These are phyloP conservation scores for Fusarium musae DNA, from an alignment of 2,329 filamentous ascomycete genomes.

Conservation along the genomic window DNA sequence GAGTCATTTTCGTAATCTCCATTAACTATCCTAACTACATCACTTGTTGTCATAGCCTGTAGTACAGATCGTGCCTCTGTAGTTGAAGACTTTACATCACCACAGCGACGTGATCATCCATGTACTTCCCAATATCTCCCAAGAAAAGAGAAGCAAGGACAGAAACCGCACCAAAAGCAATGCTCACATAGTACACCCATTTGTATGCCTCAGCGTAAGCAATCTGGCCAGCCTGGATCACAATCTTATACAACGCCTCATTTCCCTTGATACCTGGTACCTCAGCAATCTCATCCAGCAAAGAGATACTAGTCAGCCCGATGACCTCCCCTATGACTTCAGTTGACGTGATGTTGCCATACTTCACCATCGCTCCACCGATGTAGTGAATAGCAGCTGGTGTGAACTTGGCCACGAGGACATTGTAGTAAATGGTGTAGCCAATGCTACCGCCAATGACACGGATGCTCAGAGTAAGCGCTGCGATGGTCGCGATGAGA, in stretches of 20 bases:
- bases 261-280: not conserved
- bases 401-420: not conserved
- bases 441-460: not conserved
- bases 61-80: no score
- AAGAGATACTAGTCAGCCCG: not conserved
- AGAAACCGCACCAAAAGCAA: not conserved
- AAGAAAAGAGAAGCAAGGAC: not conserved
- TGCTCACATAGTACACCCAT: not conserved
- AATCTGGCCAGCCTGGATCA: not conserved
- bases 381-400: not conserved
- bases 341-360: not conserved
- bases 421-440: not conserved
- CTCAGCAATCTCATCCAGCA: not conserved
- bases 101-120: not conserved
- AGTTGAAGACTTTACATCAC: not conserved
- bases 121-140: not conserved
- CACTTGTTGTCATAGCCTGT: no score
- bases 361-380: not conserved
- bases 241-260: not conserved
- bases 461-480: not conserved
- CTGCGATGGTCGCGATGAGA: not conserved
- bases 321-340: not conserved
- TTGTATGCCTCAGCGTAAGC: slow-evolving; percentile 8
- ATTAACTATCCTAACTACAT: not conserved
- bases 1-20: not conserved